phyloP scores from a whole-genome alignment of 2,329 filamentous ascomycete genomes.

The Byssothecium circinans region DNA sequence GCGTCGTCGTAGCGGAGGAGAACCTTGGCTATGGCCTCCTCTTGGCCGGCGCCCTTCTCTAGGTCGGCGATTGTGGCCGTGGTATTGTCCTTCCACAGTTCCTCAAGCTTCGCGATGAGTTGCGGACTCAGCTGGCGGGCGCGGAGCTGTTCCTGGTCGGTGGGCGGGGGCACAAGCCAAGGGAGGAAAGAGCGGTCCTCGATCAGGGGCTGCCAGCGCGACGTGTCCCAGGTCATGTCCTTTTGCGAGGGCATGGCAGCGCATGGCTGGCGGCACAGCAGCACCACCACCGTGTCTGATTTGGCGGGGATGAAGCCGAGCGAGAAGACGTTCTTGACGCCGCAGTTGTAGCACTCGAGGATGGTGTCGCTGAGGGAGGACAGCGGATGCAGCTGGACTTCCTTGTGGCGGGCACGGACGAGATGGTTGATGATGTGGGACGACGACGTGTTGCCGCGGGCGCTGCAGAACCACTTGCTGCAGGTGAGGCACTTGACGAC shows the following conservation, averaged over 20 bases:
- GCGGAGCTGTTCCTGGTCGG: conserved; percentile 92
- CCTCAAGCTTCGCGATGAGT: conserved; percentile 93
- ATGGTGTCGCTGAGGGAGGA: conserved; percentile 94
- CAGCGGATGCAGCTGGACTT: conserved; percentile 92
- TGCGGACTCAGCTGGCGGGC: conserved; percentile 90
- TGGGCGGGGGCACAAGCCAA: conserved; percentile 88
- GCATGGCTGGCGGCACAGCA: conserved; percentile 94
- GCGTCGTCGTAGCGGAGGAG: conserved; percentile 94
- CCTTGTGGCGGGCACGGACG: conserved; percentile 95
- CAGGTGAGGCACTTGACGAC: conserved; percentile 96
- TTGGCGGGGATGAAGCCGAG: conserved; percentile 98
- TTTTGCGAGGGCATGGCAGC: conserved; percentile 93
- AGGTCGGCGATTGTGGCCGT: conserved; percentile 86
- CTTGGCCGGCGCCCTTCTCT: conserved; percentile 86
- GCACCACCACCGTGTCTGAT: conserved; percentile 95
- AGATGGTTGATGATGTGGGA: conserved; percentile 99
- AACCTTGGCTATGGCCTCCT: conserved; percentile 93
- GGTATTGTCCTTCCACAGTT: conserved; percentile 97
- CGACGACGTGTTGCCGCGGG: conserved; percentile 91
- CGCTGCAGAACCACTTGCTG: conserved; percentile 99
- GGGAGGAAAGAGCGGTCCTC: conserved; percentile 92
- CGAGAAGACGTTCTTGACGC: conserved; percentile 98
- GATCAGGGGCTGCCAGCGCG: conserved; percentile 95
- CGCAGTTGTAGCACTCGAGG: conserved; percentile 98
- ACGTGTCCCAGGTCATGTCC: conserved; percentile 99